Percentiles rank a stretch among this genome's conserved stretches.
These are phyloP conservation scores for Penicillium canariense DNA, from an alignment of 495 filamentous ascomycete genomes.

Conservation along the genomic window DNA sequence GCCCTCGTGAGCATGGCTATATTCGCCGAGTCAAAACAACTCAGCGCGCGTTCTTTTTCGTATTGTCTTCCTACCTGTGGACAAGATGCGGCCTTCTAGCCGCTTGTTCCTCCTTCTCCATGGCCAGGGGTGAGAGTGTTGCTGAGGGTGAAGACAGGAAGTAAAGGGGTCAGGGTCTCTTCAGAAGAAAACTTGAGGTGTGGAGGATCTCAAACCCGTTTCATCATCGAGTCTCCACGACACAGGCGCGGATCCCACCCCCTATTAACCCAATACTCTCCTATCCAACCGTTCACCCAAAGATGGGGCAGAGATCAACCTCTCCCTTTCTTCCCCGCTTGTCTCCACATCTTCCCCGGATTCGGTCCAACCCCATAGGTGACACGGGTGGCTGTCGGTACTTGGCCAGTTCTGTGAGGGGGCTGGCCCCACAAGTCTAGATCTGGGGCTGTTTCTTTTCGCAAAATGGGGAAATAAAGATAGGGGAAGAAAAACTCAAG, in stretches of 20 bases:
- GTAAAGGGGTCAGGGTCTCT: too few relatives aligned
- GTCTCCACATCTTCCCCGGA: conserved; percentile 14
- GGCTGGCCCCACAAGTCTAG: conserved; percentile 7
- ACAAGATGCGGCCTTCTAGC: conserved; percentile 9
- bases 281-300: background rate
- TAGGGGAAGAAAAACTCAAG: background rate
- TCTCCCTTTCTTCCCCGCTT: conserved; percentile 5
- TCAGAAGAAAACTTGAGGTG: background rate
- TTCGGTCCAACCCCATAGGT: background rate
- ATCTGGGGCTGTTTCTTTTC: conserved; percentile 7
- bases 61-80: conserved; percentile 12
- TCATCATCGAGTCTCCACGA: background rate
- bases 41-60: background rate
- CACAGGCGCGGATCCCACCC: background rate
- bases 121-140: background rate
- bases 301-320: conserved; percentile 2
- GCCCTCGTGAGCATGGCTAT: conserved; percentile 57
- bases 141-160: background rate
- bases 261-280: background rate
- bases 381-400: background rate
- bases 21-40: background rate
- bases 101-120: background rate
- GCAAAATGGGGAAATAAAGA: background rate
- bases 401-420: background rate
- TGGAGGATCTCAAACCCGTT: background rate